phyloP scores from a whole-genome alignment of 2,329 filamentous ascomycete species.

The Penicillium brasilianum region DNA sequence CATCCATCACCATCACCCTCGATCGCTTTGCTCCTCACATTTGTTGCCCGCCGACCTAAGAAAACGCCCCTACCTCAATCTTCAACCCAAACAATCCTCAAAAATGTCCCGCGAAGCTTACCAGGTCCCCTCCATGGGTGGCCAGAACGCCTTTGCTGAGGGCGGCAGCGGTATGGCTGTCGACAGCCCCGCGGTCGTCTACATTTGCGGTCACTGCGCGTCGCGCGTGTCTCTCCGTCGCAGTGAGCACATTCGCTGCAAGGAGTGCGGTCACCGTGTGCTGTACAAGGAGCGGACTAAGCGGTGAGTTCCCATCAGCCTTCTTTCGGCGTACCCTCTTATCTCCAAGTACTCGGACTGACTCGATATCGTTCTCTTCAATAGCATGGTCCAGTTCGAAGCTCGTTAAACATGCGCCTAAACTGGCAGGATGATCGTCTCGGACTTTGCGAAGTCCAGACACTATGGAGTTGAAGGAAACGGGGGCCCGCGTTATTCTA shows the following conservation, averaged over 20 bases:
- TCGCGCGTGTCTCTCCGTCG: slow-evolving; percentile 75
- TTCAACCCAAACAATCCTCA: background rate
- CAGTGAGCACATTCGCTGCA: slow-evolving; percentile 82
- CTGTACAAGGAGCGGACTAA: slow-evolving; percentile 98
- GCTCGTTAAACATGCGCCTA: slow-evolving; percentile 67
- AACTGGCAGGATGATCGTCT: background rate
- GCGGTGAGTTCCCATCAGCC: slow-evolving; percentile 65
- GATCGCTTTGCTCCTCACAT: background rate
- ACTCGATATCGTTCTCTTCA: slow-evolving; percentile 16
- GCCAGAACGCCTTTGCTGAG: slow-evolving; percentile 48
- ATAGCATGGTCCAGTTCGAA: slow-evolving; percentile 97
- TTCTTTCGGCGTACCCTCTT: background rate
- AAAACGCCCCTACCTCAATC: background rate
- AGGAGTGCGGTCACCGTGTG: slow-evolving; percentile 92
- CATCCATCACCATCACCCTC: background rate
- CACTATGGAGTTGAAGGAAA: slow-evolving; percentile 20
- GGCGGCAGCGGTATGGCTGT: slow-evolving; percentile 46
- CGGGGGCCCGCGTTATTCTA: slow-evolving; percentile 14
- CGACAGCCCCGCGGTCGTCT: slow-evolving; percentile 66
- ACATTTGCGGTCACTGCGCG: slow-evolving; percentile 85
- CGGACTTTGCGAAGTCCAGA: background rate
- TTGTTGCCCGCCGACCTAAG: background rate
- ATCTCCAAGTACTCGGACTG: slow-evolving; percentile 13
- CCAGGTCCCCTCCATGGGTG: slow-evolving; percentile 67
- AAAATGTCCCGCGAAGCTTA: slow-evolving; percentile 76